Conservation (phyloP, 306 rosid genomes). For the Medicago arabica region DNA sequence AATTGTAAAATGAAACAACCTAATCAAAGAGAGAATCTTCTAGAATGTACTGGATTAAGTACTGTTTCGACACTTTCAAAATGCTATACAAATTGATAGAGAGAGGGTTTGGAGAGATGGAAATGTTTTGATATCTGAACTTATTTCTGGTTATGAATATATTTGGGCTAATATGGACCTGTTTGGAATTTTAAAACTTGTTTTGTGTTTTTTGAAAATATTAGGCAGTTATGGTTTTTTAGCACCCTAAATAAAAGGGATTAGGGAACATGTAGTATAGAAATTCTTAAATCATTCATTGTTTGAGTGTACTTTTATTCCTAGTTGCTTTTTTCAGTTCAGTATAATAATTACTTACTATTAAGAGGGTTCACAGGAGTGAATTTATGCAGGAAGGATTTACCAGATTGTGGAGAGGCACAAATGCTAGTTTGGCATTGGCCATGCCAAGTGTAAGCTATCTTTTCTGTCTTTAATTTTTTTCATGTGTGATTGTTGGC, state of each 20-base stretch:
- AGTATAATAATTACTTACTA: constrained; percentile 34
- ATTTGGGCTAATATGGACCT: not conserved
- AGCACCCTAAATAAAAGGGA: not conserved
- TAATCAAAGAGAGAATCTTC: not conserved
- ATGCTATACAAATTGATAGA: not conserved
- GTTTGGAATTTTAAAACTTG: not conserved
- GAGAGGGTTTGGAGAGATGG: not conserved
- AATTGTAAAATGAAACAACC: too few species aligned
- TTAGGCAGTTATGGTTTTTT: not conserved
- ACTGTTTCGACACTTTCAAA: not conserved
- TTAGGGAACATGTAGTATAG: not conserved
- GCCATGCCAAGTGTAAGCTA: constrained; percentile 93
- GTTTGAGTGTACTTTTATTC: not conserved
- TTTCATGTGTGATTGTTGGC: constrained; percentile 26
- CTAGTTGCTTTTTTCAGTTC: not conserved
- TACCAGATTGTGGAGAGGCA: constrained; percentile 90
- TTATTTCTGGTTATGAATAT: not conserved
- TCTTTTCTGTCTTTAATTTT: constrained; percentile 29
- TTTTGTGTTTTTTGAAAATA: not conserved
- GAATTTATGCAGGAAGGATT: constrained; percentile 90
- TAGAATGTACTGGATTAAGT: not conserved
- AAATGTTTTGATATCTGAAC: constrained; percentile 5
- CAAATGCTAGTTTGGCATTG: constrained; percentile 85
- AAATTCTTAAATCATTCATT: not conserved
- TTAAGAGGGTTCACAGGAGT: constrained; percentile 51